phyloP scores from a whole-genome alignment of 1,284 basidiomycete genomes.

The Dichomitus squalens region DNA sequence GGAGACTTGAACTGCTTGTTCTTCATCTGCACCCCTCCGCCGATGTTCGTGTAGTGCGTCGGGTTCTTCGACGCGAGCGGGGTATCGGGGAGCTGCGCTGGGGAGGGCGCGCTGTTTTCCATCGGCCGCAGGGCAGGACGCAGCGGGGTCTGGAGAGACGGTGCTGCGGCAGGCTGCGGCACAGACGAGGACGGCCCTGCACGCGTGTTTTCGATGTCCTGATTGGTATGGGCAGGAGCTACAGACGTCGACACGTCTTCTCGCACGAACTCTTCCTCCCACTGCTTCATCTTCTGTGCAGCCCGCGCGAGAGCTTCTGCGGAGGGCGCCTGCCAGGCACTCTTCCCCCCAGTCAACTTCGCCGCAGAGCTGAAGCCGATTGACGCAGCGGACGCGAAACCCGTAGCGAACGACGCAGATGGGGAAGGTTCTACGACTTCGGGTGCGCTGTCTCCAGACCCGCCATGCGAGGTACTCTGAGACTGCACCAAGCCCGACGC shows the following conservation, averaged over 20 bases:
- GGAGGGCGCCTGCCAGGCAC: conserved; percentile 49
- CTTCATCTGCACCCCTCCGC: conserved; percentile 25
- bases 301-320: conserved; percentile 60
- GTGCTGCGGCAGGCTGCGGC: not conserved
- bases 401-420: not conserved
- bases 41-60: conserved; percentile 5
- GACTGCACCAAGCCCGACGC: conserved; percentile 12
- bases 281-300: conserved; percentile 51
- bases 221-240: not conserved
- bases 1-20: conserved; percentile 63
- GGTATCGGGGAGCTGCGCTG: conserved; percentile 25
- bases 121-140: conserved; percentile 45
- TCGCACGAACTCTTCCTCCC: conserved; percentile 52
- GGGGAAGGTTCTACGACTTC: not conserved
- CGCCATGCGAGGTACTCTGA: conserved; percentile 1
- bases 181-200: not conserved
- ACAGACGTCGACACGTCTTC: conserved; percentile 10
- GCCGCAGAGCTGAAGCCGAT: conserved; percentile 18
- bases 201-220: conserved; percentile 12
- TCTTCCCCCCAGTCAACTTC: conserved; percentile 13
- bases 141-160: conserved; percentile 32
- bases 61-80: conserved; percentile 27
- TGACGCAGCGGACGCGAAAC: conserved; percentile 1
- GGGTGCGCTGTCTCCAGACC: not conserved
- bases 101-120: conserved; percentile 36